Evolutionary conservation across 1,284 basidiomycete species (phyloP).

Genomic region (Meira miltonrushii): DNA sequence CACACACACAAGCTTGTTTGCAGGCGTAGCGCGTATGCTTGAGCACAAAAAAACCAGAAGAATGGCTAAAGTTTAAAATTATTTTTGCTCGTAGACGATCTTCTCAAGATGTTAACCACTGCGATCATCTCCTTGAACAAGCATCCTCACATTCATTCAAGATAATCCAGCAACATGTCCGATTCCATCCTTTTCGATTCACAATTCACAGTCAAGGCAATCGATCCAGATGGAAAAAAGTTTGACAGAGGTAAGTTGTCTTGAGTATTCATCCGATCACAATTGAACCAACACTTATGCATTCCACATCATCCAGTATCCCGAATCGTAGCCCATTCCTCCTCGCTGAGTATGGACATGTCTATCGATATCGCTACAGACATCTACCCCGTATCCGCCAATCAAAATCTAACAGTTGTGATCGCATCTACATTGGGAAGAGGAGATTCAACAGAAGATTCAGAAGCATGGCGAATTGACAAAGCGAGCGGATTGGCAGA

Average conservation of each 20-base stretch:
- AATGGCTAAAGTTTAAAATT: no score
- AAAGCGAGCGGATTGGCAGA: conserved; percentile 81
- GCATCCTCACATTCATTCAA: background rate
- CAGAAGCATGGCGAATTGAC: conserved; percentile 78
- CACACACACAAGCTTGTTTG: no score
- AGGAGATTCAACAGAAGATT: conserved; percentile 58
- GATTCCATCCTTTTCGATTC: conserved; percentile 50
- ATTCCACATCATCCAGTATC: conserved; percentile 19
- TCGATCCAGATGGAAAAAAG: conserved; percentile 72
- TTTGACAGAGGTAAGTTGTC: conserved; percentile 77
- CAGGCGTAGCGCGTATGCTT: no score
- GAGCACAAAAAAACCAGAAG: no score
- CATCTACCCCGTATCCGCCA: conserved; percentile 54
- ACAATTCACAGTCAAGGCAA: conserved; percentile 46
- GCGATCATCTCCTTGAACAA: background rate
- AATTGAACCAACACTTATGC: background rate
- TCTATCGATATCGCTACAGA: conserved; percentile 60
- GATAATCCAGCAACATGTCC: conserved; percentile 26
- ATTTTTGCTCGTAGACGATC: no score
- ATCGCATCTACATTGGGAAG: conserved; percentile 66
- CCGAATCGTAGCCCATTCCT: conserved; percentile 37
- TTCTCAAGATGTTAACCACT: no score
- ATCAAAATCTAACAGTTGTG: conserved; percentile 75
- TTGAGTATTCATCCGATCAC: background rate
- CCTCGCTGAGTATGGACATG: conserved; percentile 75